Conservation (phyloP, 2,329 filamentous ascomycete genomes). For the Colletotrichum chlorophyti region DNA sequence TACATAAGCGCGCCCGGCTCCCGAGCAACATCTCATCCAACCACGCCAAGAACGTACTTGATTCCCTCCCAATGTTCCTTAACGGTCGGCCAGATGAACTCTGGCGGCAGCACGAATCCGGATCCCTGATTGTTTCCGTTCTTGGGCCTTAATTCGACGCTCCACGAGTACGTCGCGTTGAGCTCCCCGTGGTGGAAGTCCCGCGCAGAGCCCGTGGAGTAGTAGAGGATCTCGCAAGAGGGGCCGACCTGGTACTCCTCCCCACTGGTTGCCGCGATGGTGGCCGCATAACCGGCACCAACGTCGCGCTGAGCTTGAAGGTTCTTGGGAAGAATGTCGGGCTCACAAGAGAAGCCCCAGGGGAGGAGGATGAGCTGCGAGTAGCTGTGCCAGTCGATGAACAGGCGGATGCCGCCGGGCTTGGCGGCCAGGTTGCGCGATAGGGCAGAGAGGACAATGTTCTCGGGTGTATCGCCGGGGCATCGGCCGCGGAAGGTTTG, state of each 20-base stretch:
- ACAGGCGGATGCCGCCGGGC: conserved; percentile 56
- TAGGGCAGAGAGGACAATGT: conserved; percentile 53
- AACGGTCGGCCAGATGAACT: conserved; percentile 30
- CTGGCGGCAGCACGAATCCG: conserved; percentile 32
- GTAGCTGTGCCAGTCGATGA: conserved; percentile 67
- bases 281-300: conserved; percentile 47
- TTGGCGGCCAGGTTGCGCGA: conserved; percentile 48
- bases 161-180: conserved; percentile 33
- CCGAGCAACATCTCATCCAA: conserved; percentile 7
- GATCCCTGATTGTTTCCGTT: conserved; percentile 9
- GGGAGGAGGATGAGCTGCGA: conserved; percentile 60
- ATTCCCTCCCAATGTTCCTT: conserved; percentile 33
- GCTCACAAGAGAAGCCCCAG: conserved; percentile 60
- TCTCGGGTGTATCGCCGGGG: conserved; percentile 54
- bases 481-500: conserved; percentile 51
- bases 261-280: conserved; percentile 40
- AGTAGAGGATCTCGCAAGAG: conserved; percentile 32
- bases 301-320: conserved; percentile 34
- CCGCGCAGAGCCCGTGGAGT: conserved; percentile 30
- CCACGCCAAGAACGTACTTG: conserved; percentile 17
- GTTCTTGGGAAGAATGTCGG: conserved; percentile 31
- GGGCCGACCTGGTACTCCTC: conserved; percentile 31
- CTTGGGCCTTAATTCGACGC: conserved; percentile 32
- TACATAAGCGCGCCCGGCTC: too few relatives aligned
- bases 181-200: conserved; percentile 32